Evolutionary conservation across 768 basidiomycete genomes (phyloP).

Genomic region (Symmetrospora coprosmae): DNA sequence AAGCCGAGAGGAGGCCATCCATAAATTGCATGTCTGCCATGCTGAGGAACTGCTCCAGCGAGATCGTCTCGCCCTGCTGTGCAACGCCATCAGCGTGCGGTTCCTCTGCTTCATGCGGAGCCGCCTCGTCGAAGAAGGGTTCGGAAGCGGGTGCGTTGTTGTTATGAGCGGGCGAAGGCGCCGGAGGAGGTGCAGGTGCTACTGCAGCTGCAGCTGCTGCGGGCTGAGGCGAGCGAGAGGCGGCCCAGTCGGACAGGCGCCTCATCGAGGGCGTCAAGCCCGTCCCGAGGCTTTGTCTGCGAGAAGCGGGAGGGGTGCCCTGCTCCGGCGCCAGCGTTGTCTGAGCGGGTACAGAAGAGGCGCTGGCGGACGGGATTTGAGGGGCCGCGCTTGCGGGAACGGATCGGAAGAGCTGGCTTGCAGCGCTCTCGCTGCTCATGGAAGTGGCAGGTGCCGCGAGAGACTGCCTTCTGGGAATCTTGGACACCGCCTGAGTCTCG

Average conservation of each 20-base stretch:
- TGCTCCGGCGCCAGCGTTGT: no score
- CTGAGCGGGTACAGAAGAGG: no score
- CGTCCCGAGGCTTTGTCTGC: no score
- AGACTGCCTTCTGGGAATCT: constrained; percentile 3
- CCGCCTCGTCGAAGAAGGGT: constrained; percentile 13
- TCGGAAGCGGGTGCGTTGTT: background rate
- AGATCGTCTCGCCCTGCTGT: background rate
- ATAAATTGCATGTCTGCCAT: constrained; percentile 28
- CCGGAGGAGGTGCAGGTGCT: background rate
- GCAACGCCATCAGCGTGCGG: background rate
- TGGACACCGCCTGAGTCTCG: no score
- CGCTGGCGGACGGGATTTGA: no score
- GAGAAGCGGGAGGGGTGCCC: no score
- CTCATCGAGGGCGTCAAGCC: no score
- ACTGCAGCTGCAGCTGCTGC: background rate
- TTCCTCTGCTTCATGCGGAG: background rate
- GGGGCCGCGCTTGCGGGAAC: no score
- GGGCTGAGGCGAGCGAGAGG: no score
- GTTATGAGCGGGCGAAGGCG: background rate
- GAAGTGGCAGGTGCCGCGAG: background rate
- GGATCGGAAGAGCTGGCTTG: no score
- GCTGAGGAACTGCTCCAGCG: constrained; percentile 30
- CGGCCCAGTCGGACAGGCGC: no score
- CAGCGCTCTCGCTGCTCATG: no score
- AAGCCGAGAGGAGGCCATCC: constrained; percentile 26